Conservation (phyloP, 306 rosid species). For the Vigna reflexopilosa region DNA sequence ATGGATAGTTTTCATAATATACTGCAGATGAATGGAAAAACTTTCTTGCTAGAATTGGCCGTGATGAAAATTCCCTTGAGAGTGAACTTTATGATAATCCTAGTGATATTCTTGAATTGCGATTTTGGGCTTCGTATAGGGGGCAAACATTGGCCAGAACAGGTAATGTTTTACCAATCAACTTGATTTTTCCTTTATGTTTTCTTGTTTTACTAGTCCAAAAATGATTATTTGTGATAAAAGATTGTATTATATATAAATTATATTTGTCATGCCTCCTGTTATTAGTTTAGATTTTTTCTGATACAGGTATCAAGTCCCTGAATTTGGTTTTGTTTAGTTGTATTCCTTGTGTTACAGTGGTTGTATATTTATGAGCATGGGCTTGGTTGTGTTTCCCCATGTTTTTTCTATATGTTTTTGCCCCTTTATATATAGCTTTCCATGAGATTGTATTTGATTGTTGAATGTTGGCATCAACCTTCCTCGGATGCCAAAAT, state of each 20-base stretch:
- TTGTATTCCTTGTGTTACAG: no score
- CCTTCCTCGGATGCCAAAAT: no score
- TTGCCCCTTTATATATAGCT: no score
- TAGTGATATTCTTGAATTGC: slow-evolving; percentile 82
- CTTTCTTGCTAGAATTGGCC: slow-evolving; percentile 88
- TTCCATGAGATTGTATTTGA: no score
- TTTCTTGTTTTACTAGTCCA: slow-evolving; percentile 1
- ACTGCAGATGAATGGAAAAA: slow-evolving; percentile 92
- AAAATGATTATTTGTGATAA: background rate
- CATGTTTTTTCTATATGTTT: no score
- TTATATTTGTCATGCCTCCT: no score
- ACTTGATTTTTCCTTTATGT: slow-evolving; percentile 9
- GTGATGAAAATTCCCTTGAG: slow-evolving; percentile 74
- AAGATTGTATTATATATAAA: background rate
- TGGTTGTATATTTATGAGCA: no score
- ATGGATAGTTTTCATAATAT: background rate
- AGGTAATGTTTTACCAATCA: slow-evolving; percentile 56
- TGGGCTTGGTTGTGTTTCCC: no score
- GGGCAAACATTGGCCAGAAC: slow-evolving; percentile 98
- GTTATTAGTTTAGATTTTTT: no score
- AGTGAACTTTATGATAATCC: slow-evolving; percentile 63
- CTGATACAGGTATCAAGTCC: no score
- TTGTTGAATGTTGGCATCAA: no score
- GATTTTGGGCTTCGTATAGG: slow-evolving; percentile 97
- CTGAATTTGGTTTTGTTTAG: no score